phyloP scores from a whole-genome alignment of 768 basidiomycete species.

The Tylopilus felleus region DNA sequence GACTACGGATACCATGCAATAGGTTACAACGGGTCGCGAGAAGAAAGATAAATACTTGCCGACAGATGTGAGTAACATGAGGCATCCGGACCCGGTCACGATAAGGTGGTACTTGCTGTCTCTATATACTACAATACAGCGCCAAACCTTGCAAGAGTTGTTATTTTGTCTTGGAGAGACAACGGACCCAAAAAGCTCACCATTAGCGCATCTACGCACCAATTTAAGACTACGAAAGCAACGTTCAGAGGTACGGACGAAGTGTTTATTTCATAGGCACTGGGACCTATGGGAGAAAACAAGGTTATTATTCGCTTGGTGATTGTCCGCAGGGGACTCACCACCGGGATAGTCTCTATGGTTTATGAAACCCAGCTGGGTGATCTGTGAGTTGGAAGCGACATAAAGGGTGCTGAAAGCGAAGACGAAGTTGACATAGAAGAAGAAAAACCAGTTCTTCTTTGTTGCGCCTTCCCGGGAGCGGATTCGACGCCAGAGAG shows the following conservation, averaged over 20 bases:
- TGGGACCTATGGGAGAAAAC: conserved; percentile 18
- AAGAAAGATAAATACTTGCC: conserved; percentile 8
- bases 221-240: conserved; percentile 30
- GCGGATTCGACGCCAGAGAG: conserved; percentile 26
- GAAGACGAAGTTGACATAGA: conserved; percentile 30
- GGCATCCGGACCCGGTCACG: conserved; percentile 14
- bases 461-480: conserved; percentile 3
- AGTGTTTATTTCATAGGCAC: conserved; percentile 22
- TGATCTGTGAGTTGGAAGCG: conserved; percentile 22
- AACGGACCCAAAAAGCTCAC: conserved; percentile 8
- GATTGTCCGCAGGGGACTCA: conserved; percentile 2
- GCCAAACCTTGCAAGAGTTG: conserved; percentile 25
- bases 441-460: conserved; percentile 27
- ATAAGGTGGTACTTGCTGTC: conserved; percentile 21
- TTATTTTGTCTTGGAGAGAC: background rate
- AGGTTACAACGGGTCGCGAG: background rate
- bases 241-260: conserved; percentile 27
- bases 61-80: conserved; percentile 26
- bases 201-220: conserved; percentile 32
- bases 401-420: conserved; percentile 28
- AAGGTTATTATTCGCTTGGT: too few relatives aligned
- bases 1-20: conserved; percentile 9
- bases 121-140: conserved; percentile 31
- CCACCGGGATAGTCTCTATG: conserved; percentile 33
- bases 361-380: conserved; percentile 30